These are phyloP conservation scores for Cercospora sp. DNA, from an alignment of 2,329 filamentous ascomycete genomes.

Conservation along the genomic window DNA sequence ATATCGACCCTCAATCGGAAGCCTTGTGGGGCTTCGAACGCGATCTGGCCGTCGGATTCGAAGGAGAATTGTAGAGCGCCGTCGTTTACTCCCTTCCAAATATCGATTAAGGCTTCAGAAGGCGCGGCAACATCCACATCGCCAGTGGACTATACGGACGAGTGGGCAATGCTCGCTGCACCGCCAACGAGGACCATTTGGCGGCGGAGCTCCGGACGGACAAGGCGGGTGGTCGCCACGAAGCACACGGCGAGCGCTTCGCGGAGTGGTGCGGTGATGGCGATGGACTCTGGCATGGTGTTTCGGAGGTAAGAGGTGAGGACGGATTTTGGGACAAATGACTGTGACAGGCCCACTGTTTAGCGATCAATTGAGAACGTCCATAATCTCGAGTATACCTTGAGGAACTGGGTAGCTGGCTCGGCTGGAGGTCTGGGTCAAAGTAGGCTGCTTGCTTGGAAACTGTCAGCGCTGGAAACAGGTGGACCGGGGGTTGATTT, in stretches of 20 bases:
- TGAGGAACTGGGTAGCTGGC: not conserved
- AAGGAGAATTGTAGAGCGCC: constrained; percentile 11
- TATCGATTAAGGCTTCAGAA: not conserved
- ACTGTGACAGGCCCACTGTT: not conserved
- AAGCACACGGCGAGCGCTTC: constrained; percentile 16
- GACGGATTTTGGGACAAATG: not conserved
- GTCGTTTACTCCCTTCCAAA: constrained; percentile 5
- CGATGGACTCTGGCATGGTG: not conserved
- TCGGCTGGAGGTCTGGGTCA: not conserved
- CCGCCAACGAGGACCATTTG: constrained; percentile 22
- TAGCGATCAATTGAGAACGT: not conserved
- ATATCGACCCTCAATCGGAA: constrained; percentile 26
- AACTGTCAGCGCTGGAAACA: not conserved
- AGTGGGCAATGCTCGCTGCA: constrained; percentile 23
- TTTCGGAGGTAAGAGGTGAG: not conserved
- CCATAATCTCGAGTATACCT: not conserved
- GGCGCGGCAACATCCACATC: constrained; percentile 22
- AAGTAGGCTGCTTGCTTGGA: not conserved
- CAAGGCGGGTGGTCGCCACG: constrained; percentile 18
- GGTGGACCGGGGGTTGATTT: no score
- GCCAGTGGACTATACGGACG: constrained; percentile 19
- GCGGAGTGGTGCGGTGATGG: not conserved
- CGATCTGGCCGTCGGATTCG: constrained; percentile 26
- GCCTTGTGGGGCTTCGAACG: constrained; percentile 26
- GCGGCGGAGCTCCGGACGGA: constrained; percentile 17